phyloP scores from a whole-genome alignment of 306 rosid genomes.

The Castanea crenata region DNA sequence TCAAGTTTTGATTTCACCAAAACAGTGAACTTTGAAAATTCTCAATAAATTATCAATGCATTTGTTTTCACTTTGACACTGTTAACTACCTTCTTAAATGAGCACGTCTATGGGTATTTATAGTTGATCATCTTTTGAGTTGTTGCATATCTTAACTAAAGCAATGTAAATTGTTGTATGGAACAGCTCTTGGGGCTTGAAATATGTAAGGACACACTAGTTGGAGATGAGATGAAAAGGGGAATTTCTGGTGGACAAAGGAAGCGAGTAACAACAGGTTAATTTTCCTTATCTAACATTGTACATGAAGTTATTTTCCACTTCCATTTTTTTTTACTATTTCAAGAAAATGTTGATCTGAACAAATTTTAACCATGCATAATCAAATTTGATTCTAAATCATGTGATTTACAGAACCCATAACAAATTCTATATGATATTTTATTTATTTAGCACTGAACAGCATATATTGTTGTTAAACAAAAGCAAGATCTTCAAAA shows the following conservation, averaged over 20 bases:
- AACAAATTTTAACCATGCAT: background rate
- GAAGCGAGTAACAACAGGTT: conserved; percentile 46
- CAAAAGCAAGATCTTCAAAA: too few relatives aligned
- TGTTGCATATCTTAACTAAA: background rate
- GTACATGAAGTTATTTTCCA: background rate
- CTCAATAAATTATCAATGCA: background rate
- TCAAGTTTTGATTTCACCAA: too few relatives aligned
- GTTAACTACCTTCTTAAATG: too few relatives aligned
- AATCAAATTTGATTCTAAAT: background rate
- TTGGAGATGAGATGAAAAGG: conserved; percentile 52
- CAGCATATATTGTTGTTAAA: too few relatives aligned
- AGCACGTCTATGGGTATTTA: too few relatives aligned
- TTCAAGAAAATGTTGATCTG: background rate
- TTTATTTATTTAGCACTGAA: too few relatives aligned
- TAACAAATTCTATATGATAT: too few relatives aligned
- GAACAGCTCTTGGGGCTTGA: conserved; percentile 51
- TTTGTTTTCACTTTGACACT: background rate
- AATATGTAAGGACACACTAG: conserved; percentile 52
- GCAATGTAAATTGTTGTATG: background rate
- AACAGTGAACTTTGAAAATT: too few relatives aligned
- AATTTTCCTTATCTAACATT: background rate
- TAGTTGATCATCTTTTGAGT: background rate
- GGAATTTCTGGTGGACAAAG: conserved; percentile 58
- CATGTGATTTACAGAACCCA: too few relatives aligned
- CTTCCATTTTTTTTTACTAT: background rate